phyloP scores from a whole-genome alignment of 768 basidiomycete species.

The Bullera alba region DNA sequence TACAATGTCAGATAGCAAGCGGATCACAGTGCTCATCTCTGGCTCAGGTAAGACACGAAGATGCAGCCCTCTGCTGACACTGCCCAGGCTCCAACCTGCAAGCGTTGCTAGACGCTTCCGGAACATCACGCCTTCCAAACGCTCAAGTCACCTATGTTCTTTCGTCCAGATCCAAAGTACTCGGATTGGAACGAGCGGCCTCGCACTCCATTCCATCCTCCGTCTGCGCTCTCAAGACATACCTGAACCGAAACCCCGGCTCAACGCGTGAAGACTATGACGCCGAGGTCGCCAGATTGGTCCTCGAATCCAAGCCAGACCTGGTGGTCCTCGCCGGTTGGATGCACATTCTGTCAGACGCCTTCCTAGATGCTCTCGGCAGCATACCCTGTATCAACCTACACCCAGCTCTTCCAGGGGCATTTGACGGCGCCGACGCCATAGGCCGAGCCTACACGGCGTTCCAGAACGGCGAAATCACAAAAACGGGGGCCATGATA shows the following conservation, averaged over 20 bases:
- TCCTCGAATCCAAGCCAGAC: constrained; percentile 63
- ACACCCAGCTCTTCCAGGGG: constrained; percentile 89
- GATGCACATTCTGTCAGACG: constrained; percentile 91
- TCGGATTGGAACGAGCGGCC: constrained; percentile 75
- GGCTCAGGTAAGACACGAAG: constrained; percentile 55
- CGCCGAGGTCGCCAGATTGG: constrained; percentile 63
- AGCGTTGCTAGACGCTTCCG: constrained; percentile 78
- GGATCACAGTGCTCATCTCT: constrained; percentile 60
- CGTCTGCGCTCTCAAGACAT: constrained; percentile 77
- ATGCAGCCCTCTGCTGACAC: neutral
- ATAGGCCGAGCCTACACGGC: constrained; percentile 84
- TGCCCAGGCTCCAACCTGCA: constrained; percentile 86
- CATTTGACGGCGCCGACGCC: constrained; percentile 93
- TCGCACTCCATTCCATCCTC: constrained; percentile 57
- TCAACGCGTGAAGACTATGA: constrained; percentile 81
- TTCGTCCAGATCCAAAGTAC: constrained; percentile 86
- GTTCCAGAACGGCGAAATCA: constrained; percentile 72
- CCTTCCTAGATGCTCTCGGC: constrained; percentile 65
- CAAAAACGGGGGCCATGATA: constrained; percentile 78
- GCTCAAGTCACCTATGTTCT: constrained; percentile 70
- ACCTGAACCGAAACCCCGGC: constrained; percentile 63
- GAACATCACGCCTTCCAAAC: constrained; percentile 65
- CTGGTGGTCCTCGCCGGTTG: constrained; percentile 92
- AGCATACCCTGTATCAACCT: constrained; percentile 87
- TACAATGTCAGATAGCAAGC: neutral